Evolutionary conservation across 768 basidiomycete species (phyloP).

Genomic region (Obba rivulosa): DNA sequence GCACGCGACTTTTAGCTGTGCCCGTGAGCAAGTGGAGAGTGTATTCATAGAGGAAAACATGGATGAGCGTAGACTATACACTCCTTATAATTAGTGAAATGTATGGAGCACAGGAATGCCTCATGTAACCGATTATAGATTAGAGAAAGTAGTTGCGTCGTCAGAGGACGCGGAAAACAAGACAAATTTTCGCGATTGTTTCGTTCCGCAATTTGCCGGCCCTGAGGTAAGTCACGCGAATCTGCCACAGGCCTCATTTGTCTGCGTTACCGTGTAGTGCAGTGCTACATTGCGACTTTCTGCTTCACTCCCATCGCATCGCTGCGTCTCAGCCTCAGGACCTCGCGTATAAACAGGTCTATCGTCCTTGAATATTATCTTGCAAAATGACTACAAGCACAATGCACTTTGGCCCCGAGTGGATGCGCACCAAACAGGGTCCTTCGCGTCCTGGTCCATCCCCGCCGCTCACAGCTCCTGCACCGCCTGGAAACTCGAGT

Average conservation of each 20-base stretch:
- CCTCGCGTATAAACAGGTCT: background rate
- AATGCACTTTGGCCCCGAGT: slow-evolving; percentile 90
- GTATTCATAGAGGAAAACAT: slow-evolving; percentile 31
- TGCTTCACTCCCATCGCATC: background rate
- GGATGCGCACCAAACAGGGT: slow-evolving; percentile 82
- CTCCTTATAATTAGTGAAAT: background rate
- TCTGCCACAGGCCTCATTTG: slow-evolving; percentile 1
- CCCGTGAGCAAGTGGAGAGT: slow-evolving; percentile 72
- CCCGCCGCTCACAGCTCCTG: slow-evolving; percentile 39
- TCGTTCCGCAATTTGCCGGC: slow-evolving; percentile 8
- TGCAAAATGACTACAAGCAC: slow-evolving; percentile 52
- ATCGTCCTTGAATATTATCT: background rate
- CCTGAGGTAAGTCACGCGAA: slow-evolving; percentile 20
- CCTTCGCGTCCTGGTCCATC: slow-evolving; percentile 51
- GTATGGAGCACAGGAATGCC: background rate
- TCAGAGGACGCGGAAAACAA: background rate
- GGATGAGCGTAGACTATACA: slow-evolving; percentile 6
- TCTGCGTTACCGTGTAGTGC: background rate
- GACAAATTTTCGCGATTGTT: too few relatives aligned
- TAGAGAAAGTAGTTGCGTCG: slow-evolving; percentile 1
- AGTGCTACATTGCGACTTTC: background rate
- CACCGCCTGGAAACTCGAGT: slow-evolving; percentile 50
- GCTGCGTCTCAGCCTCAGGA: background rate
- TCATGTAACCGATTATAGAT: slow-evolving; percentile 7
- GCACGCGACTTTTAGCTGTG: slow-evolving; percentile 39